phyloP scores from a whole-genome alignment of 257 asterid species.

The Apocynum venetum region DNA sequence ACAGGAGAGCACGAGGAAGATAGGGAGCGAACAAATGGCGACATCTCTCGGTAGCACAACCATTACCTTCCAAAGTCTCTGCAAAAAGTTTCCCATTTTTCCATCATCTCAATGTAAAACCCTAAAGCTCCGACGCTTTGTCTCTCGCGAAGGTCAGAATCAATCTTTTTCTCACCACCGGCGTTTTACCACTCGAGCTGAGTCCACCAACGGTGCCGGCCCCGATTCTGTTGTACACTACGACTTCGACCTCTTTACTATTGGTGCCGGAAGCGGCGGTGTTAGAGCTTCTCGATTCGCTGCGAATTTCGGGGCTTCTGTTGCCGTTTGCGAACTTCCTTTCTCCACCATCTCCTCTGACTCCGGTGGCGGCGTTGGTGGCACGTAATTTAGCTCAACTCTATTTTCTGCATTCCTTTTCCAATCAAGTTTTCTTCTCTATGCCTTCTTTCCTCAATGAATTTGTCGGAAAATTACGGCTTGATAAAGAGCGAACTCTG shows the following conservation, averaged over 20 bases:
- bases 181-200: constrained; percentile 49
- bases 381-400: constrained; percentile 51
- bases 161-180: constrained; percentile 27
- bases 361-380: constrained; percentile 85
- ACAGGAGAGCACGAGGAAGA: neutral
- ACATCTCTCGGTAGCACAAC: constrained; percentile 48
- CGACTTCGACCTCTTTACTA: constrained; percentile 88
- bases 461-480: neutral
- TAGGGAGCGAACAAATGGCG: constrained; percentile 33
- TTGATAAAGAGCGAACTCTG: neutral
- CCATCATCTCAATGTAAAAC: constrained; percentile 29
- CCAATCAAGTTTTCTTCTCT: neutral
- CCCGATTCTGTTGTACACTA: constrained; percentile 46
- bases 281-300: constrained; percentile 96
- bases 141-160: constrained; percentile 18
- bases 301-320: constrained; percentile 84
- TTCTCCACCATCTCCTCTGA: constrained; percentile 88
- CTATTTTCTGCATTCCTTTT: neutral
- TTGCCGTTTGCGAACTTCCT: constrained; percentile 93
- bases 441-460: neutral
- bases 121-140: constrained; percentile 12
- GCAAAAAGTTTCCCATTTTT: constrained; percentile 26
- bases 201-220: constrained; percentile 41
- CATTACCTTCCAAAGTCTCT: constrained; percentile 36
- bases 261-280: constrained; percentile 99